Conservation (phyloP, 306 rosid genomes). For the Lithocarpus polystachyus region DNA sequence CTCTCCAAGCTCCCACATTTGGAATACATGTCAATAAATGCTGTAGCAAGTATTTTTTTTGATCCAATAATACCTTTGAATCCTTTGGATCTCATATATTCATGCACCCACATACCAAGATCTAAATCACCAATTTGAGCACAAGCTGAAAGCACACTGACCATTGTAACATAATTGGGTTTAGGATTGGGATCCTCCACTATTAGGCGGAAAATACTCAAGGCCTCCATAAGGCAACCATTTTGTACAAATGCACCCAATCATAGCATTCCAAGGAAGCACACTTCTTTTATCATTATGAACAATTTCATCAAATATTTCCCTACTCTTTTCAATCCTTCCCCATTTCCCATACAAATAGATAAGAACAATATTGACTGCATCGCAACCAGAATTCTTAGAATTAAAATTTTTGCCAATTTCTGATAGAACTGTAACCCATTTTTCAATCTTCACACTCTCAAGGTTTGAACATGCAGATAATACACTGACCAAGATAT, state of each 20-base stretch:
- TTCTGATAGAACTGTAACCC: slow-evolving; percentile 33
- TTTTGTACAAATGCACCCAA: slow-evolving; percentile 52
- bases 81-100: slow-evolving; percentile 38
- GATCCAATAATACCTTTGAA: slow-evolving; percentile 34
- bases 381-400: slow-evolving; percentile 23
- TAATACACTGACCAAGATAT: slow-evolving; percentile 49
- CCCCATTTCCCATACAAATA: slow-evolving; percentile 56
- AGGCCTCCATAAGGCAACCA: slow-evolving; percentile 47
- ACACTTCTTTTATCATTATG: slow-evolving; percentile 39
- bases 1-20: slow-evolving; percentile 54
- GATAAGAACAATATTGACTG: slow-evolving; percentile 34
- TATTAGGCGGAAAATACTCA: slow-evolving; percentile 47
- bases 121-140: slow-evolving; percentile 62
- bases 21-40: slow-evolving; percentile 62
- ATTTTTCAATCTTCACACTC: slow-evolving; percentile 37
- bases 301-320: slow-evolving; percentile 34
- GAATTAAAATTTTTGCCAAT: neutral
- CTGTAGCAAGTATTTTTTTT: slow-evolving; percentile 59
- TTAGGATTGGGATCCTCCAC: slow-evolving; percentile 24
- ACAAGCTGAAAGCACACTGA: slow-evolving; percentile 64
- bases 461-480: slow-evolving; percentile 56
- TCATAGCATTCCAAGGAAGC: slow-evolving; percentile 62
- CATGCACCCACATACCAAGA: slow-evolving; percentile 54
- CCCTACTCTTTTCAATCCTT: slow-evolving; percentile 41
- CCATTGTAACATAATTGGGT: slow-evolving; percentile 61